phyloP scores from a whole-genome alignment of 495 filamentous ascomycete genomes.

The Penicillium soppii region DNA sequence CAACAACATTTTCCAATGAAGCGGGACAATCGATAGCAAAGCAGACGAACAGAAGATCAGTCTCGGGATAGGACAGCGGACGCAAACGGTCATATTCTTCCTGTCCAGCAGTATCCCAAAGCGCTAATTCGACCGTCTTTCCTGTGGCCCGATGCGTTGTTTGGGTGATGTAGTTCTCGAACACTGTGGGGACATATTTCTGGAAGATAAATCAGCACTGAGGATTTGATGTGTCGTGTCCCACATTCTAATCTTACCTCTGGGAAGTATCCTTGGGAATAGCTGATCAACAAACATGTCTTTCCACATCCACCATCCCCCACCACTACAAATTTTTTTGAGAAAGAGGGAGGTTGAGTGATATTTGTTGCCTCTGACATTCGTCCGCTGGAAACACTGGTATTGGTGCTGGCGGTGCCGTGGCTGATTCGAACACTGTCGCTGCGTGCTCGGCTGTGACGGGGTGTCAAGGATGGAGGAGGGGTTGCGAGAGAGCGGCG shows the following conservation, averaged over 20 bases:
- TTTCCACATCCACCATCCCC: slow-evolving; percentile 98
- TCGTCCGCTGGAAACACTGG: slow-evolving; percentile 58
- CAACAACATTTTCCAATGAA: slow-evolving; percentile 95
- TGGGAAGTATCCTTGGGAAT: slow-evolving; percentile 96
- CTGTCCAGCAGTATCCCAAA: slow-evolving; percentile 98
- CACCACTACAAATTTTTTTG: slow-evolving; percentile 98
- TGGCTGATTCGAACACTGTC: slow-evolving; percentile 68
- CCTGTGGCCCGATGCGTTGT: slow-evolving; percentile 81
- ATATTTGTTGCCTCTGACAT: slow-evolving; percentile 80
- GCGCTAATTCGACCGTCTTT: slow-evolving; percentile 91
- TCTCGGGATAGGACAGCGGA: slow-evolving; percentile 95
- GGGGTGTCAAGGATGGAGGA: slow-evolving; percentile 45
- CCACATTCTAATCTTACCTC: slow-evolving; percentile 60
- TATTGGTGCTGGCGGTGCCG: slow-evolving; percentile 81
- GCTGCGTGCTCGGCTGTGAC: slow-evolving; percentile 52
- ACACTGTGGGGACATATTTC: slow-evolving; percentile 99
- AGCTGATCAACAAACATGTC: slow-evolving; percentile 97
- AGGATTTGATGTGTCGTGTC: background rate
- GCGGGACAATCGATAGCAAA: slow-evolving; percentile 99
- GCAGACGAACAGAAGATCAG: slow-evolving; percentile 96
- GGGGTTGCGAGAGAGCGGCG: slow-evolving; percentile 50
- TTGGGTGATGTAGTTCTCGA: slow-evolving; percentile 99
- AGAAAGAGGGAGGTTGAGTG: slow-evolving; percentile 86
- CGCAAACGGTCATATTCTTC: slow-evolving; percentile 97
- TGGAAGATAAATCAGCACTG: slow-evolving; percentile 35